phyloP scores from a whole-genome alignment of 345 rosid species.

The Eucalyptus regnans region DNA sequence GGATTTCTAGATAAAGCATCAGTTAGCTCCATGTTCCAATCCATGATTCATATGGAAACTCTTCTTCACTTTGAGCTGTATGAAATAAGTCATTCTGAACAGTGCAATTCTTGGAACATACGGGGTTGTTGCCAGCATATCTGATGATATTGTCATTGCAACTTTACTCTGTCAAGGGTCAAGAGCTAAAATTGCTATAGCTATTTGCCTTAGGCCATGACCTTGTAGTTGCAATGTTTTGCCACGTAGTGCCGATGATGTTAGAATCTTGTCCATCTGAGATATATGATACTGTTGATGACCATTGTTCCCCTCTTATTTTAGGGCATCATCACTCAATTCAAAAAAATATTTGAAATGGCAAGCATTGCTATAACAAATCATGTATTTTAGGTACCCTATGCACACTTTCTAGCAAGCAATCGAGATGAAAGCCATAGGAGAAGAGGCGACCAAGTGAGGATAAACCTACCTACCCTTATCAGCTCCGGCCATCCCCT shows the following conservation, averaged over 20 bases:
- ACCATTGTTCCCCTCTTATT: background rate
- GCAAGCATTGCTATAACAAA: background rate
- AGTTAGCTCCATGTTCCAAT: background rate
- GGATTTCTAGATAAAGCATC: background rate
- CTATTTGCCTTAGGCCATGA: background rate
- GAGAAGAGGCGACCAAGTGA: background rate
- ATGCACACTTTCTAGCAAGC: background rate
- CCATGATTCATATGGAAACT: background rate
- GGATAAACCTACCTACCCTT: background rate
- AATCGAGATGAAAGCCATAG: background rate
- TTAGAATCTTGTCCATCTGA: background rate
- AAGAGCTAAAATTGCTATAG: background rate
- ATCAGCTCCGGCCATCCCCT: background rate
- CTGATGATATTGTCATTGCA: background rate
- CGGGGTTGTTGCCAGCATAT: background rate
- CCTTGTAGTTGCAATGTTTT: background rate
- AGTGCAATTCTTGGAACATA: background rate
- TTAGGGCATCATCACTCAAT: background rate
- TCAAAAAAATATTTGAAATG: background rate
- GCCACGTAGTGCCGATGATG: background rate
- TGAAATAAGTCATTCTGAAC: background rate
- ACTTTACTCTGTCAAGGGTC: background rate
- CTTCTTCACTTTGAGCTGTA: background rate
- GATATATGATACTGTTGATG: background rate
- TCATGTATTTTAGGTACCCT: background rate